Base-by-base conservation (phyloP, 768 basidiomycete species). In the Mycena haematopus region DNA sequence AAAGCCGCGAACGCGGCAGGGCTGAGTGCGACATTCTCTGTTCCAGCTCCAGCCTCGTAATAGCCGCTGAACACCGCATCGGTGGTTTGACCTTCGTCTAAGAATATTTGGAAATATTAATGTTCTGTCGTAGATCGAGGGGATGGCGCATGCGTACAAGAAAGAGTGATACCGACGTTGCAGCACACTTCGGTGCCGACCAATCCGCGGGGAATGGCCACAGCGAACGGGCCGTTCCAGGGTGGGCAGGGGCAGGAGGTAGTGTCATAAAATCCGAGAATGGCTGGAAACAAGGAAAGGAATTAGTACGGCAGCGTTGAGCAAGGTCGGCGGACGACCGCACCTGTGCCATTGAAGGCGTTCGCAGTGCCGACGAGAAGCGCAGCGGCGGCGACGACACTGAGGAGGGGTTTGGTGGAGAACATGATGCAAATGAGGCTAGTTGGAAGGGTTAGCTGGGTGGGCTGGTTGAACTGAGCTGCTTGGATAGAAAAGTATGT, bases 261-360 rank as follows among this genome's bases (percentile, higher is more conserved):
- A 11, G 51, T 46, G 3, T n/a, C 33, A 15, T 17, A 24, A 33
- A 62, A 62, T 3, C 55, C 55, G 15, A 56, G 31, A n/a, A 27
- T 45, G 24, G 61, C 61, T 62, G 27, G 22, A 52, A 3, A 6
- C 4, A 15, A 11, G n/a, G 4, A 9, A 31, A 56, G 44, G 7
- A 13, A 14, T n/a, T 3, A 14, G 7, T 11, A 38, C 6, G 15
- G 46, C 27, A 49, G 27, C 27, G 27, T 8, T 15, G 27, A 44
- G n/a, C 24, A 14, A 17, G 8, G 24, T 25, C 6, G 40, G n/a
- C 7, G 8, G 24, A 47, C 6, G 40, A 42, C 7, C 27, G 15
- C 7, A 49, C 61, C 61, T 27, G 61, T 62, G 3, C 61, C 61
- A 9, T n/a, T 62, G 50, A 52, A 46, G 15, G 55, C 61, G 50